phyloP scores from a whole-genome alignment of 805 yeast species.

The Komagataella populi region DNA sequence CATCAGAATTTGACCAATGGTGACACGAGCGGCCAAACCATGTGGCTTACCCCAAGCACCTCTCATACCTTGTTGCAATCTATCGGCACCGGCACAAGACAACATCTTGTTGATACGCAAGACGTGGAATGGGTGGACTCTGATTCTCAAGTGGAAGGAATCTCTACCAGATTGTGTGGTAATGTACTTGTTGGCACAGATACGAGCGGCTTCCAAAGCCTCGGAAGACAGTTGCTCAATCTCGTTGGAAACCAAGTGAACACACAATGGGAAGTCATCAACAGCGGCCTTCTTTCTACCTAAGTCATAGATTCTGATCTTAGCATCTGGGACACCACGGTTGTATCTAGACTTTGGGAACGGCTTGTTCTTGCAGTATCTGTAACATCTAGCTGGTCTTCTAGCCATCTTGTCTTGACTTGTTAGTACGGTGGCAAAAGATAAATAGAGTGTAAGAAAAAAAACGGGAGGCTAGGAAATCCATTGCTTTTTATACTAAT shows the following conservation, averaged over 20 bases:
- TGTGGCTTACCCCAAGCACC: slow-evolving; percentile 99
- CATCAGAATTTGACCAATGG: slow-evolving; percentile 96
- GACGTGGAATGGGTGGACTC: slow-evolving; percentile 99
- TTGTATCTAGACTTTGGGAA: slow-evolving; percentile 99
- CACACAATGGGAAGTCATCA: slow-evolving; percentile 99
- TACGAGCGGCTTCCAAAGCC: slow-evolving; percentile 99
- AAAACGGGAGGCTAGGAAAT: not conserved
- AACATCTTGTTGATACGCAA: slow-evolving; percentile 99
- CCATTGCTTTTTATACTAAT: not conserved
- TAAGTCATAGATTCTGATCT: slow-evolving; percentile 97
- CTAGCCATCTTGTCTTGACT: slow-evolving; percentile 79
- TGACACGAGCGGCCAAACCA: slow-evolving; percentile 98
- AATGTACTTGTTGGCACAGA: slow-evolving; percentile 99
- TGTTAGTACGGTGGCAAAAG: not conserved
- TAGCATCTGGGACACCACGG: slow-evolving; percentile 99
- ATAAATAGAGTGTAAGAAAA: not conserved
- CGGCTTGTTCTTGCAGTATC: slow-evolving; percentile 99
- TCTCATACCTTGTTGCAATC: slow-evolving; percentile 99
- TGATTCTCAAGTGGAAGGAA: slow-evolving; percentile 98
- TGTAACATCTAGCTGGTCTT: slow-evolving; percentile 99
- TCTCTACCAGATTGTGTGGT: slow-evolving; percentile 98
- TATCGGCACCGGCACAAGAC: slow-evolving; percentile 99
- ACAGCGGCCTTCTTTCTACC: slow-evolving; percentile 99
- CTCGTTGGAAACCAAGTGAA: slow-evolving; percentile 98
- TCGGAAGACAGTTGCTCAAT: slow-evolving; percentile 98